Conservation (phyloP, 805 yeast genomes). For the Soucietia sequanensis region DNA sequence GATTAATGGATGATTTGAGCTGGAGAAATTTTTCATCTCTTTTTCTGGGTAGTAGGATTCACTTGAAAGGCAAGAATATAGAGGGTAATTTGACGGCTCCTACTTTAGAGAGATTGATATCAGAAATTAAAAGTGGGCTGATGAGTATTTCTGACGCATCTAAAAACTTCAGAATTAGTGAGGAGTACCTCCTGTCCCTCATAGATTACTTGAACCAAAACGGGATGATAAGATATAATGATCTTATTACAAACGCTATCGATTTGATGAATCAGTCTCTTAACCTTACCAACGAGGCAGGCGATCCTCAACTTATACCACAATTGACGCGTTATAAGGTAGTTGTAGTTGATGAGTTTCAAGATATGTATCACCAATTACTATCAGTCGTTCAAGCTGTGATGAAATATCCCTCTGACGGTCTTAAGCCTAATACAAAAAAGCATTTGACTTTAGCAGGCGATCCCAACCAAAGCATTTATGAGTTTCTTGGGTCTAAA, state of each 20-base stretch:
- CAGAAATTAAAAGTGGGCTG: slow-evolving; percentile 20
- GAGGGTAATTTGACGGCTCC: slow-evolving; percentile 22
- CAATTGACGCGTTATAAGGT: slow-evolving; percentile 26
- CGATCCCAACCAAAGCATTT: slow-evolving; percentile 69
- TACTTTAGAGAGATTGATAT: slow-evolving; percentile 22
- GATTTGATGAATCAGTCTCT: slow-evolving; percentile 25
- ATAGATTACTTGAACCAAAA: slow-evolving; percentile 27
- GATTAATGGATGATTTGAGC: slow-evolving; percentile 53
- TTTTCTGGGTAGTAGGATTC: slow-evolving; percentile 35
- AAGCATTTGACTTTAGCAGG: slow-evolving; percentile 69
- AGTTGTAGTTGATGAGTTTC: slow-evolving; percentile 70
- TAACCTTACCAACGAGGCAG: slow-evolving; percentile 12
- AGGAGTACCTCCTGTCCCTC: slow-evolving; percentile 25
- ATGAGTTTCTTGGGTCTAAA: slow-evolving; percentile 60
- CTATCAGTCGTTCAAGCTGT: slow-evolving; percentile 41
- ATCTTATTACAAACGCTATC: slow-evolving; percentile 32
- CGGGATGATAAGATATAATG: slow-evolving; percentile 36
- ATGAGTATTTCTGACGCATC: slow-evolving; percentile 22
- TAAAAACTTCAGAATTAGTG: slow-evolving; percentile 18
- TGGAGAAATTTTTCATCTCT: slow-evolving; percentile 41
- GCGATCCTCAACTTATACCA: slow-evolving; percentile 22
- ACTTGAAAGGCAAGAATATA: slow-evolving; percentile 20
- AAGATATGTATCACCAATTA: slow-evolving; percentile 59
- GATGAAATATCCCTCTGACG: slow-evolving; percentile 37
- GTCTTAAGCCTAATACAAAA: no score